These are phyloP conservation scores for Heracleum sosnowskyi DNA, from an alignment of 129 eudicot genomes.

Conservation along the genomic window DNA sequence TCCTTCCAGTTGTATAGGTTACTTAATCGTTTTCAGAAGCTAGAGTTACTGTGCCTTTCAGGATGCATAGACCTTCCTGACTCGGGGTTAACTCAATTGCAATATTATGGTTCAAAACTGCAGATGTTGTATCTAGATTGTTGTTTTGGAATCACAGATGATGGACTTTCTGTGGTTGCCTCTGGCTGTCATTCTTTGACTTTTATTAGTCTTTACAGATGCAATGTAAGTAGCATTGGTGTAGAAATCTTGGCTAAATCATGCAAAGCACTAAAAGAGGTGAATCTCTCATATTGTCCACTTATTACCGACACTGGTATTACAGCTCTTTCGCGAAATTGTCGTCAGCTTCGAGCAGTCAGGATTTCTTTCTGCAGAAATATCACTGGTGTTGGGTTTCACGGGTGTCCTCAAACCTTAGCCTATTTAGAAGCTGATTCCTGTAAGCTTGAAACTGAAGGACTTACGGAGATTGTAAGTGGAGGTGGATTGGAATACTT, in stretches of 20 bases:
- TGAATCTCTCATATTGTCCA: conserved; percentile 65
- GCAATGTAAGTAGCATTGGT: conserved; percentile 54
- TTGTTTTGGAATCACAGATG: conserved; percentile 55
- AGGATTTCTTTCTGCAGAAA: conserved; percentile 43
- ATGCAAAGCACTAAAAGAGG: conserved; percentile 42
- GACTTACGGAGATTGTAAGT: conserved; percentile 43
- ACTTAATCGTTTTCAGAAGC: conserved; percentile 46
- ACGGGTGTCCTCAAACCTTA: conserved; percentile 51
- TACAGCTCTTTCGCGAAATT: conserved; percentile 33
- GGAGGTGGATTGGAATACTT: conserved; percentile 85
- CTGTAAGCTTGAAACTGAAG: conserved; percentile 69
- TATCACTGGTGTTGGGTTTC: conserved; percentile 60
- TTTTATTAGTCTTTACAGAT: conserved; percentile 62
- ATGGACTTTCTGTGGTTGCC: conserved; percentile 50
- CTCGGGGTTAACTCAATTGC: conserved; percentile 38
- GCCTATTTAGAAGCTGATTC: conserved; percentile 70
- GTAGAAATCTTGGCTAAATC: conserved; percentile 48
- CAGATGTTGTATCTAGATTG: conserved; percentile 55
- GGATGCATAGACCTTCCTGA: conserved; percentile 73
- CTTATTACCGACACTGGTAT: conserved; percentile 53
- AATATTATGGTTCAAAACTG: conserved; percentile 38
- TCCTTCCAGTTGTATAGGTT: conserved; percentile 38
- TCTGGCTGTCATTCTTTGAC: conserved; percentile 49
- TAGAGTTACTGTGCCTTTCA: conserved; percentile 48
- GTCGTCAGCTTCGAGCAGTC: conserved; percentile 45